Percentiles rank a stretch among this genome's conserved stretches.
Evolutionary conservation across 2,329 filamentous ascomycete species (phyloP).

Genomic region (Penicillium fuscoglaucum): DNA sequence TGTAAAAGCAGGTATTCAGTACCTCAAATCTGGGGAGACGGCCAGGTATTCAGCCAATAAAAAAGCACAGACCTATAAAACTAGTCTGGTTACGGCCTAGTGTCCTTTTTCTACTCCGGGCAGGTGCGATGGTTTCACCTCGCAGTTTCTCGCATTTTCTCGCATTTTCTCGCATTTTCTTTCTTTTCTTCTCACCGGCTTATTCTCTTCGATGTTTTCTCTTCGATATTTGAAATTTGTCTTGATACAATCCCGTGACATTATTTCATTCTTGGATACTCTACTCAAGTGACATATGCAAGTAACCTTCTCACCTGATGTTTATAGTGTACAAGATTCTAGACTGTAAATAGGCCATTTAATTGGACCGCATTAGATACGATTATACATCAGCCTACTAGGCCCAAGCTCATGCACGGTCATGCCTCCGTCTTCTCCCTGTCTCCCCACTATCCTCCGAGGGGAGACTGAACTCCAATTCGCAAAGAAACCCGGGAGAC

Average conservation of each 20-base stretch:
- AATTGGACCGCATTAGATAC: slow-evolving; percentile 2
- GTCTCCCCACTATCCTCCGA: not conserved
- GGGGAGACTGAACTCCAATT: not conserved
- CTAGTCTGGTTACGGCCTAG: slow-evolving; percentile 10
- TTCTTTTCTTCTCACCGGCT: not conserved
- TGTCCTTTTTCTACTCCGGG: slow-evolving; percentile 2
- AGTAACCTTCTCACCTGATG: slow-evolving; percentile 1
- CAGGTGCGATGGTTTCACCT: slow-evolving; percentile 6
- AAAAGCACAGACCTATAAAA: not conserved
- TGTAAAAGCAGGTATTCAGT: slow-evolving; percentile 1
- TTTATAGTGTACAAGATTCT: not conserved
- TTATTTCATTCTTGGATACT: not conserved
- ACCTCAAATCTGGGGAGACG: not conserved
- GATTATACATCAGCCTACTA: not conserved
- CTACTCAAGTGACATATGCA: slow-evolving; percentile 5
- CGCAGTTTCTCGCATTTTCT: not conserved
- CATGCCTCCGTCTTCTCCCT: slow-evolving; percentile 1
- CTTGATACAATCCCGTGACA: slow-evolving; percentile 1
- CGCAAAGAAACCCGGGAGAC: not conserved
- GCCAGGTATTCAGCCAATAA: slow-evolving; percentile 15
- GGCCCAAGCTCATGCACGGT: slow-evolving; percentile 13
- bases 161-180: not conserved
- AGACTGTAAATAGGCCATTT: slow-evolving; percentile 1
- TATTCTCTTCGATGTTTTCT: not conserved
- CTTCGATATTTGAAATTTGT: not conserved